These are phyloP conservation scores for Ustilago shanxiensis DNA, from an alignment of 1,284 basidiomycete species.

Conservation along the genomic window DNA sequence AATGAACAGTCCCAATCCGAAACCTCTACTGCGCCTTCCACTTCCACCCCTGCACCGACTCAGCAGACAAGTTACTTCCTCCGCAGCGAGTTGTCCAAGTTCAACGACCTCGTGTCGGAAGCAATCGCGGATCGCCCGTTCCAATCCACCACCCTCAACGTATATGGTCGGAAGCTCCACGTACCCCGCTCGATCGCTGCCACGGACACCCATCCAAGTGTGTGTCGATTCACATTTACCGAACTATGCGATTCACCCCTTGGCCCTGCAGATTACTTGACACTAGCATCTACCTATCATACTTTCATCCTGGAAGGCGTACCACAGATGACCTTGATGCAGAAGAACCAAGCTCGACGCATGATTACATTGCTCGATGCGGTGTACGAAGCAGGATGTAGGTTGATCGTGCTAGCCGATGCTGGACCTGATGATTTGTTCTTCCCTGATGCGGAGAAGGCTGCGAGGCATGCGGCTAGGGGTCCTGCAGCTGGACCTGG, in stretches of 20 bases:
- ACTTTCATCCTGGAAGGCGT: conserved; percentile 77
- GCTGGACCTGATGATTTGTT: conserved; percentile 75
- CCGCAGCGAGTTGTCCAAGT: conserved; percentile 45
- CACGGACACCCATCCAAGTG: conserved; percentile 59
- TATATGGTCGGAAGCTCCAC: conserved; percentile 74
- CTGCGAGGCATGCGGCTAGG: conserved; percentile 28
- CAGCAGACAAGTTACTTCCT: conserved; percentile 50
- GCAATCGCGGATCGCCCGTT: conserved; percentile 25
- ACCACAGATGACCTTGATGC: conserved; percentile 75
- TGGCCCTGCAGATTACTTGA: conserved; percentile 80
- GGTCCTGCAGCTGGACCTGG: conserved; percentile 49
- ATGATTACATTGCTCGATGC: conserved; percentile 82
- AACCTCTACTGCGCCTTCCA: neutral
- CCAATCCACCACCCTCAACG: conserved; percentile 64
- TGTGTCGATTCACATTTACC: conserved; percentile 76
- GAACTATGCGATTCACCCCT: conserved; percentile 78
- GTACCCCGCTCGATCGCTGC: conserved; percentile 73
- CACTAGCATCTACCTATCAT: conserved; percentile 76
- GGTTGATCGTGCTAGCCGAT: conserved; percentile 72
- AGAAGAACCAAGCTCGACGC: conserved; percentile 79
- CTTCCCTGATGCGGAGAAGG: conserved; percentile 73
- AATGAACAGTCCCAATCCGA: conserved; percentile 2
- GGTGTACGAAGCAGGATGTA: conserved; percentile 72
- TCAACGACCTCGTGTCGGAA: conserved; percentile 16
- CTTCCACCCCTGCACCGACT: neutral